Base-by-base conservation (phyloP, 2,329 filamentous ascomycete genomes). In the Xylariaceae sp. region DNA sequence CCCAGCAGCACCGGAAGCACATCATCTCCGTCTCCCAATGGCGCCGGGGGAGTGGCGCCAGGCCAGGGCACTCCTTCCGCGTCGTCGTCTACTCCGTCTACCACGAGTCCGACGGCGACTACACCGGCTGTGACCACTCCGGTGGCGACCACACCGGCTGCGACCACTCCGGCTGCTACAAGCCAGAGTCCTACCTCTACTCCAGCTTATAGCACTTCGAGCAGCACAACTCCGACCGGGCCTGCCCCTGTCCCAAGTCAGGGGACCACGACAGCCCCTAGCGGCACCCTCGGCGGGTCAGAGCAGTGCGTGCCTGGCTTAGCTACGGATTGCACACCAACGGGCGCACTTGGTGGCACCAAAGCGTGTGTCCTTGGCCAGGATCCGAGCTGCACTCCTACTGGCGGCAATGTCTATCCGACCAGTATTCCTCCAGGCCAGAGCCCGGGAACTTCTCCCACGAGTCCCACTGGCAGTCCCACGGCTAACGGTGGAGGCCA, bases 301-400 rank as follows among this genome's bases (percentile, higher is more conserved):
- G 21, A 21, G 9, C 16, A 41, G 13, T 49, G 43, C 26, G 27
- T 34, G 19, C 35, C 31, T 9, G 44, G 36, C 4, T 9, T 37
- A 4, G 37, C 43, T 30, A 24, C 34, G 14, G 28, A 33, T 25
- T 43, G 44, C 23, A 37, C 24, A 10, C 33, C 40, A 4, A 32
- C 31, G 6, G 35, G 35, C 13, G 29, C 17, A 9, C 22, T 31
- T 22, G 29, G 29, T 5, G 29, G 29, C 19, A 21, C 15, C 5
- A 17, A 19, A n/a, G 12, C 29, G 9, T 31, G 29, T 31, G 16
- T 19, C 4, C 25, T n/a, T 11, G 25, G 32, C 10, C 5, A 14
- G 12, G 26, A 33, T 16, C 23, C 19, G 17, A 33, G 26, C 19
- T 40, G 37, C 23, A 21, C 29, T n/a, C 29, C 35, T 11, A 35